These are phyloP conservation scores for Pholiota adiposa DNA, from an alignment of 1,284 basidiomycete genomes.

Conservation along the genomic window DNA sequence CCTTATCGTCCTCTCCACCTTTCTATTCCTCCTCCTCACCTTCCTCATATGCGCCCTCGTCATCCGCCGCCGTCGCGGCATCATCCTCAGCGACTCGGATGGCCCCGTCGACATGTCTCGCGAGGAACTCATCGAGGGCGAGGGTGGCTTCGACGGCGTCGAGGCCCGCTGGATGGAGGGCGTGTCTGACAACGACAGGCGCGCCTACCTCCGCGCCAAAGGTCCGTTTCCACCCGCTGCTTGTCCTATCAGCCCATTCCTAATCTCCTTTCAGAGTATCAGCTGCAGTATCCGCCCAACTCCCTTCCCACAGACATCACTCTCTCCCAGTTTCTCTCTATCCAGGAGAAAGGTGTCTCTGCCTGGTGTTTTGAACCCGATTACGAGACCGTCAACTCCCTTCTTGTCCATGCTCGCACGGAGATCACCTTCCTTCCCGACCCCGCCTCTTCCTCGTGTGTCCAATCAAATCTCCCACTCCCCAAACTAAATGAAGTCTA, in stretches of 20 bases:
- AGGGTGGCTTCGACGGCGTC: slow-evolving; percentile 90
- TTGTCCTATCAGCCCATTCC: slow-evolving; percentile 8
- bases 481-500: slow-evolving; percentile 97
- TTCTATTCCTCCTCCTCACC: slow-evolving; percentile 89
- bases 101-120: slow-evolving; percentile 94
- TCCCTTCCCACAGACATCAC: slow-evolving; percentile 96
- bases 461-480: slow-evolving; percentile 93
- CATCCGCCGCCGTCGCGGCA: slow-evolving; percentile 80
- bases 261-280: slow-evolving; percentile 68
- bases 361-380: slow-evolving; percentile 98
- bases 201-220: slow-evolving; percentile 87
- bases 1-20: slow-evolving; percentile 89
- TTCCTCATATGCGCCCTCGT: slow-evolving; percentile 89
- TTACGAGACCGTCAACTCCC: slow-evolving; percentile 89
- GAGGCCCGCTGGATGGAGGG: slow-evolving; percentile 94
- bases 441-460: slow-evolving; percentile 89
- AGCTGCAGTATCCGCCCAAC: slow-evolving; percentile 90
- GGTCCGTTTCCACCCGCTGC: slow-evolving; percentile 53
- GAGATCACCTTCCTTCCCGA: slow-evolving; percentile 97
- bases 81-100: slow-evolving; percentile 84
- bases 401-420: slow-evolving; percentile 91
- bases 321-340: slow-evolving; percentile 94
- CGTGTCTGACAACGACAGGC: slow-evolving; percentile 67
- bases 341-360: slow-evolving; percentile 97
- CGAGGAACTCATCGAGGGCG: slow-evolving; percentile 87